These are phyloP conservation scores for Cystobasidium tubakii DNA, from an alignment of 768 basidiomycete species.

Conservation along the genomic window DNA sequence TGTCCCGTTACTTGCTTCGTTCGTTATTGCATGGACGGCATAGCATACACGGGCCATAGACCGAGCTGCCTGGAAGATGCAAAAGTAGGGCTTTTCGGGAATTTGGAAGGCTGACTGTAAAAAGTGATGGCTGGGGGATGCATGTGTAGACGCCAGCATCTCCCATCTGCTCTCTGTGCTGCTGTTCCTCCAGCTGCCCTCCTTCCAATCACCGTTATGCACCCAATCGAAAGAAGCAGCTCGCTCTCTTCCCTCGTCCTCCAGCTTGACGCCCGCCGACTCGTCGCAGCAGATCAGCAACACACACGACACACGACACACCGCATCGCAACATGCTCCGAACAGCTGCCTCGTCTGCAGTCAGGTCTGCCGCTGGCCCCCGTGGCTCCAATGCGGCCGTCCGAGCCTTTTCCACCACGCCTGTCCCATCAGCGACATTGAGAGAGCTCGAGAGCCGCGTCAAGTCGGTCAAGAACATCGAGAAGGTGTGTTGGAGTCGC, in stretches of 20 bases:
- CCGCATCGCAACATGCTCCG: conserved; percentile 3
- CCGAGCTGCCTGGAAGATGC: neutral
- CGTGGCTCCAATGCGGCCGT: neutral
- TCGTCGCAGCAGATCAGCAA: neutral
- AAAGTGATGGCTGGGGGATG: neutral
- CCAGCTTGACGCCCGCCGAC: neutral
- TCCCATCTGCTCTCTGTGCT: neutral
- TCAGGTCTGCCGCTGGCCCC: conserved; percentile 4
- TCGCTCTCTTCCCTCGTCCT: neutral
- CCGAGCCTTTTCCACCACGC: conserved; percentile 37
- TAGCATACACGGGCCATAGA: no score
- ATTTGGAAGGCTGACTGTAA: neutral
- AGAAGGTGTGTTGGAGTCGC: conserved; percentile 54
- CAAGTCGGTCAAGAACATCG: conserved; percentile 55
- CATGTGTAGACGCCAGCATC: neutral
- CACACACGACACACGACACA: neutral
- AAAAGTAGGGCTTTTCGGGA: neutral
- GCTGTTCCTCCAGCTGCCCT: neutral
- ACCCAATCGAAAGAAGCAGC: neutral
- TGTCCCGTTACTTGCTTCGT: no score
- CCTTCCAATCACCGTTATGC: neutral
- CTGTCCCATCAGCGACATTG: conserved; percentile 63
- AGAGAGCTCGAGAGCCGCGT: conserved; percentile 93
- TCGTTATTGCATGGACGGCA: no score
- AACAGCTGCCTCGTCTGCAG: neutral